A percentile compares a stretch with the other conserved stretches of the same genome.
Conservation (phyloP, 176 grass and related monocot genomes). For the Eleusine indica region DNA sequence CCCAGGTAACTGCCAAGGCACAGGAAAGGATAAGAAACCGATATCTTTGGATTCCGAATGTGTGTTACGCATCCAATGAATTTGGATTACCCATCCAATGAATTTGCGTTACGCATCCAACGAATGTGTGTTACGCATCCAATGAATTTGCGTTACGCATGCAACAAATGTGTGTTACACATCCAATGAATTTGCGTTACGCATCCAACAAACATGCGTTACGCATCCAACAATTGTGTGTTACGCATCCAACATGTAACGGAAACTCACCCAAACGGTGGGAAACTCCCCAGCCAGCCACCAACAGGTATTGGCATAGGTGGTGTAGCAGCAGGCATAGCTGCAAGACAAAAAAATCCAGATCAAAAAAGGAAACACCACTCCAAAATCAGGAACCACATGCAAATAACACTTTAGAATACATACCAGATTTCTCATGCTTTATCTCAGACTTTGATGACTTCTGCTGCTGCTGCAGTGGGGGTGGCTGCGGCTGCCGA, state of each 20-base stretch:
- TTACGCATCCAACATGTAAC: neutral
- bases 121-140: neutral
- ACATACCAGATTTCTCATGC: constrained; percentile 80
- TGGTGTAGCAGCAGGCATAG: constrained; percentile 57
- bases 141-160: neutral
- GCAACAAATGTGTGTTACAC: neutral
- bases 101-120: neutral
- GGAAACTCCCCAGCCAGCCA: constrained; percentile 72
- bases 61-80: neutral
- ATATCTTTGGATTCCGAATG: neutral
- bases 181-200: neutral
- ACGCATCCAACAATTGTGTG: neutral
- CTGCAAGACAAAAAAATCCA: constrained; percentile 27
- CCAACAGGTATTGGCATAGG: constrained; percentile 80
- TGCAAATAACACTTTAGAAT: constrained; percentile 25
- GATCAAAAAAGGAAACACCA: neutral
- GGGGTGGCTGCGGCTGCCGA: constrained; percentile 19
- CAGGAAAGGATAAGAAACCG: constrained; percentile 40
- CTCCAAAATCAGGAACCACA: constrained; percentile 21
- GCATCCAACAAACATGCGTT: neutral
- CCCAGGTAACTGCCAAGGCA: constrained; percentile 65
- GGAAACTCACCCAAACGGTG: constrained; percentile 74
- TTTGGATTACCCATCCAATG: too few relatives aligned
- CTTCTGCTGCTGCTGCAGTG: constrained; percentile 45
- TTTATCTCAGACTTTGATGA: constrained; percentile 69